These are phyloP conservation scores for Crataegus laevigata DNA, from an alignment of 306 rosid species.

Conservation along the genomic window DNA sequence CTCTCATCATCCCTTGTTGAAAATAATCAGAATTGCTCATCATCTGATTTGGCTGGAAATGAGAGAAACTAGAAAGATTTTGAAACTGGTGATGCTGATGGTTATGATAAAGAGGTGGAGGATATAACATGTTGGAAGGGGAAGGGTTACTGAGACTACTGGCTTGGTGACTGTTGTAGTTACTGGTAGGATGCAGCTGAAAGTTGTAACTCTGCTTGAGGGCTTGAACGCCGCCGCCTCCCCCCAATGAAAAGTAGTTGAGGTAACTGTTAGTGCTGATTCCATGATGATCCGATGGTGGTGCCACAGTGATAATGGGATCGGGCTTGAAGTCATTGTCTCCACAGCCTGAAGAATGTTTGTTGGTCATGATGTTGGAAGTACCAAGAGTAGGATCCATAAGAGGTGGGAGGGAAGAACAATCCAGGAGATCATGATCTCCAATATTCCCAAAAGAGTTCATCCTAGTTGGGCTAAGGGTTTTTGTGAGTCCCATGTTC, in stretches of 20 bases:
- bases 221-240: conserved; percentile 5
- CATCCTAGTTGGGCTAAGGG: conserved; percentile 24
- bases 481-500: conserved; percentile 37
- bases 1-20: conserved; percentile 15
- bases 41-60: conserved; percentile 17
- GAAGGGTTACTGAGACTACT: conserved; percentile 15
- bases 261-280: background rate
- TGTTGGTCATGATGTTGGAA: background rate
- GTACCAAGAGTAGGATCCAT: conserved; percentile 32
- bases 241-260: conserved; percentile 9
- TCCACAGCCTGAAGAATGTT: background rate
- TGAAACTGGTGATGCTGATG: conserved; percentile 3
- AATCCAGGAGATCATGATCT: conserved; percentile 34
- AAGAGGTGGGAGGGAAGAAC: conserved; percentile 70
- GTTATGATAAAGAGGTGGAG: background rate
- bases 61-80: background rate
- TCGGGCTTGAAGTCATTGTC: conserved; percentile 11
- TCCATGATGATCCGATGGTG: conserved; percentile 11
- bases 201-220: conserved; percentile 15
- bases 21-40: conserved; percentile 15
- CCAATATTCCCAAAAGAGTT: conserved; percentile 37
- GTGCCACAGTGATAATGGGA: background rate
- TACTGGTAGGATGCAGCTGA: conserved; percentile 9
- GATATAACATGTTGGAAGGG: conserved; percentile 1
- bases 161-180: conserved; percentile 10